A percentile compares a stretch with the other conserved stretches of the same genome.
Conservation (phyloP, 208 protist species). For the Polymyxa betae region DNA sequence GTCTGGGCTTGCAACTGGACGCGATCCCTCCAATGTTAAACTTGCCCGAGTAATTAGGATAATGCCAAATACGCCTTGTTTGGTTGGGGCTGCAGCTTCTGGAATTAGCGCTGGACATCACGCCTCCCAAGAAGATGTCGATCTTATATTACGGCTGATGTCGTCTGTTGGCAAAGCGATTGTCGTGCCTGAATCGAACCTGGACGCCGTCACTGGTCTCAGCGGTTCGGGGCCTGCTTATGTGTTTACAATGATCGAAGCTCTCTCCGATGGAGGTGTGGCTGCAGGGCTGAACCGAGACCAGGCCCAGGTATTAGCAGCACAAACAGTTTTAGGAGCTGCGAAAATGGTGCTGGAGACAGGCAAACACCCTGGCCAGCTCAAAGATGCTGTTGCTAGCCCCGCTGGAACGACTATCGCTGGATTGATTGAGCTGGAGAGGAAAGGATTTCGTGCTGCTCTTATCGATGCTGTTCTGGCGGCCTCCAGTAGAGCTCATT, state of each 20-base stretch:
- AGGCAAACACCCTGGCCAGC: constrained; percentile 62
- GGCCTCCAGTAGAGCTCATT: too few species aligned
- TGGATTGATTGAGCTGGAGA: constrained; percentile 86
- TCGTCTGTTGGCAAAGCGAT: constrained; percentile 32
- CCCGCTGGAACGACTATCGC: constrained; percentile 93
- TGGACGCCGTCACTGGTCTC: constrained; percentile 89
- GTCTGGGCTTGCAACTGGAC: constrained; percentile 58
- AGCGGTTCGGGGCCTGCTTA: constrained; percentile 90
- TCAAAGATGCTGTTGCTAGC: constrained; percentile 73
- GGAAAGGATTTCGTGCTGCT: constrained; percentile 80
- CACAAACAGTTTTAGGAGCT: constrained; percentile 61
- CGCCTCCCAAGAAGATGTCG: constrained; percentile 62
- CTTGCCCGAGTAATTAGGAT: constrained; percentile 84
- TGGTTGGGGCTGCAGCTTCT: constrained; percentile 79
- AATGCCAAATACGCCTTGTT: constrained; percentile 90
- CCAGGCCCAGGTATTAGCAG: constrained; percentile 82
- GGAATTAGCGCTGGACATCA: constrained; percentile 74
- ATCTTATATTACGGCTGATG: constrained; percentile 59
- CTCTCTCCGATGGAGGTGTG: constrained; percentile 91
- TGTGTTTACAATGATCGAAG: constrained; percentile 92
- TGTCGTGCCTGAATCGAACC: constrained; percentile 70
- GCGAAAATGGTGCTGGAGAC: constrained; percentile 65
- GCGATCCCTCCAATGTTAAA: constrained; percentile 66
- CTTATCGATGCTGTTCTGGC: constrained; percentile 88
- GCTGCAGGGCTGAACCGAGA: constrained; percentile 81